Conservation (phyloP, 2,329 filamentous ascomycete species). For the Zymoseptoria ardabiliae region DNA sequence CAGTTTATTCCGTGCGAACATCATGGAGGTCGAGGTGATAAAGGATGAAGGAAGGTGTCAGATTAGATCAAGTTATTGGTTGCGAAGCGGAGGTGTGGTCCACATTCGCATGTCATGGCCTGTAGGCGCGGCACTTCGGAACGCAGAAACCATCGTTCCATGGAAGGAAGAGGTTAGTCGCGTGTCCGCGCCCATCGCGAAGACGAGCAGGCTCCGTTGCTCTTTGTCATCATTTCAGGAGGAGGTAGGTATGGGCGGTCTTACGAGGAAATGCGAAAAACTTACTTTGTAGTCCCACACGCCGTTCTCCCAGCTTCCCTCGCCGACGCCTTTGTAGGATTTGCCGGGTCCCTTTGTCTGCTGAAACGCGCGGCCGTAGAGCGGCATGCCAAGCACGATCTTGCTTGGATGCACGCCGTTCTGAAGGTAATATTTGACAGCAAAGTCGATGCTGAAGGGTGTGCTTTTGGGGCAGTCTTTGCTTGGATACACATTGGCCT, state of each 20-base stretch:
- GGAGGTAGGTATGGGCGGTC: slow-evolving; percentile 35
- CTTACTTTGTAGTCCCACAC: slow-evolving; percentile 75
- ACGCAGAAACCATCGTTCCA: slow-evolving; percentile 10
- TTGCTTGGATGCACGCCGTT: slow-evolving; percentile 58
- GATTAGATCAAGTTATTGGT: slow-evolving; percentile 35
- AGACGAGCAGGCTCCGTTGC: slow-evolving; percentile 8
- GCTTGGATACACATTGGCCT: slow-evolving; percentile 67
- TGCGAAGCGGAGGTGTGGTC: slow-evolving; percentile 3
- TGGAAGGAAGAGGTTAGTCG: slow-evolving; percentile 7
- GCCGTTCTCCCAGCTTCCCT: slow-evolving; percentile 76
- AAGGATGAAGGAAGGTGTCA: slow-evolving; percentile 17
- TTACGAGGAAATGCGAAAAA: neutral
- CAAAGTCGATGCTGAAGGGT: slow-evolving; percentile 68
- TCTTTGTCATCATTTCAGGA: slow-evolving; percentile 46
- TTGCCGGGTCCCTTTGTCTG: slow-evolving; percentile 68
- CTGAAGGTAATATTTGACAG: slow-evolving; percentile 62
- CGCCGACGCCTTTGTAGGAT: slow-evolving; percentile 63
- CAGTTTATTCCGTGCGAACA: neutral
- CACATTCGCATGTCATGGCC: neutral
- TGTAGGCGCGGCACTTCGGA: neutral
- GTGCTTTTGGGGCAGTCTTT: slow-evolving; percentile 54
- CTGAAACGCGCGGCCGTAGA: slow-evolving; percentile 82
- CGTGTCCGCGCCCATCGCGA: neutral
- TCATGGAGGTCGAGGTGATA: neutral
- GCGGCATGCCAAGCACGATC: slow-evolving; percentile 82